Evolutionary conservation across 2,329 filamentous ascomycete genomes (phyloP).

Genomic region (Colletotrichum sp.): DNA sequence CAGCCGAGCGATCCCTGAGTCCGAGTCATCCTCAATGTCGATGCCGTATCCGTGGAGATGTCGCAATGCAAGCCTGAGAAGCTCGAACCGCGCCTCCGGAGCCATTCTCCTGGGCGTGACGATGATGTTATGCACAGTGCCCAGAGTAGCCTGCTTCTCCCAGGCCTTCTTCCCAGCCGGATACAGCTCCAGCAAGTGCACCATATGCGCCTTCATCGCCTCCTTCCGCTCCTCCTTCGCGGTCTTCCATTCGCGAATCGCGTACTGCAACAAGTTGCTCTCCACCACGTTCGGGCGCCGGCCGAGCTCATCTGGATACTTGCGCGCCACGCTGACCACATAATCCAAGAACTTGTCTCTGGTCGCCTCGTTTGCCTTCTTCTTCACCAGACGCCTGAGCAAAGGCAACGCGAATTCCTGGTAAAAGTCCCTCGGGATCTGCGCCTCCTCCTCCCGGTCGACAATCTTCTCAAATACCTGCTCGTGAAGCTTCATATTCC

Average conservation of each 20-base stretch:
- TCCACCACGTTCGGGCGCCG: background rate
- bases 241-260: background rate
- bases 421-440: constrained; percentile 24
- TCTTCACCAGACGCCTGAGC: constrained; percentile 24
- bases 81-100: background rate
- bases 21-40: background rate
- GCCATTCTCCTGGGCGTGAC: background rate
- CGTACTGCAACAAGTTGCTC: background rate
- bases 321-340: background rate
- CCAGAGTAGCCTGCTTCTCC: background rate
- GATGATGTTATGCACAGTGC: background rate
- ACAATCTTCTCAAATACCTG: background rate
- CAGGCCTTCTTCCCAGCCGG: background rate
- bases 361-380: background rate
- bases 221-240: background rate
- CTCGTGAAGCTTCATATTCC: background rate
- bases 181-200: background rate
- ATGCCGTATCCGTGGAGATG: background rate
- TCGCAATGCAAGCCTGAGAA: background rate
- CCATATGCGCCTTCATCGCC: background rate
- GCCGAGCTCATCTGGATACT: background rate
- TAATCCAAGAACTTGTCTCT: constrained; percentile 23
- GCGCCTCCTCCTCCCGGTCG: background rate
- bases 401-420: constrained; percentile 23
- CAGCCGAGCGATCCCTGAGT: background rate